Evolutionary conservation across 306 rosid genomes (phyloP).

Genomic region (Rosa rugosa): DNA sequence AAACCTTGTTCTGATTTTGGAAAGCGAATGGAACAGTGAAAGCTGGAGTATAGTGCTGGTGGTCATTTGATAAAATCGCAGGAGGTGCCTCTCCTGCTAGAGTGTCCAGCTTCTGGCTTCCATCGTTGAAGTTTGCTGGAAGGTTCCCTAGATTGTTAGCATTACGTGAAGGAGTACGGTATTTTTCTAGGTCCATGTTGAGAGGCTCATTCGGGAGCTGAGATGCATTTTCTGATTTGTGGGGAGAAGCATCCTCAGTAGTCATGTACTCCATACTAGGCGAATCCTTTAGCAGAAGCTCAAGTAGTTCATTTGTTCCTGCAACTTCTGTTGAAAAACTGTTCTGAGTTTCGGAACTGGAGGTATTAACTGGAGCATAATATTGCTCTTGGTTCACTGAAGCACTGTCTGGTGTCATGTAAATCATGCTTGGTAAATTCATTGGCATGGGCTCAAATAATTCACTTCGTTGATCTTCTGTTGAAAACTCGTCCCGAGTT

Average conservation of each 20-base stretch:
- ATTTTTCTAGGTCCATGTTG: not conserved
- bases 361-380: not conserved
- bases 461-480: not conserved
- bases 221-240: not conserved
- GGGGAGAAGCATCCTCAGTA: not conserved
- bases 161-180: not conserved
- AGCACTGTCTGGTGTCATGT: not conserved
- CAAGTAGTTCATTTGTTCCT: not conserved
- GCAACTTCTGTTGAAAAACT: not conserved
- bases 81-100: slow-evolving; percentile 2
- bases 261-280: not conserved
- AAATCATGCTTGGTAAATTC: not conserved
- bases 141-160: slow-evolving; percentile 4
- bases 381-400: not conserved
- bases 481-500: not conserved
- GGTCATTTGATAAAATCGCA: slow-evolving; percentile 19
- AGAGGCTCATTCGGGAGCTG: not conserved
- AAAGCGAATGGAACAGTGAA: slow-evolving; percentile 11
- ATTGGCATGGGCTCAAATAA: not conserved
- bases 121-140: slow-evolving; percentile 16
- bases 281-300: not conserved
- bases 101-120: slow-evolving; percentile 22
- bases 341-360: not conserved
- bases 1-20: slow-evolving; percentile 18
- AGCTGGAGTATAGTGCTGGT: not conserved